phyloP scores from a whole-genome alignment of 805 yeast genomes.

The Candida fluviatilis region DNA sequence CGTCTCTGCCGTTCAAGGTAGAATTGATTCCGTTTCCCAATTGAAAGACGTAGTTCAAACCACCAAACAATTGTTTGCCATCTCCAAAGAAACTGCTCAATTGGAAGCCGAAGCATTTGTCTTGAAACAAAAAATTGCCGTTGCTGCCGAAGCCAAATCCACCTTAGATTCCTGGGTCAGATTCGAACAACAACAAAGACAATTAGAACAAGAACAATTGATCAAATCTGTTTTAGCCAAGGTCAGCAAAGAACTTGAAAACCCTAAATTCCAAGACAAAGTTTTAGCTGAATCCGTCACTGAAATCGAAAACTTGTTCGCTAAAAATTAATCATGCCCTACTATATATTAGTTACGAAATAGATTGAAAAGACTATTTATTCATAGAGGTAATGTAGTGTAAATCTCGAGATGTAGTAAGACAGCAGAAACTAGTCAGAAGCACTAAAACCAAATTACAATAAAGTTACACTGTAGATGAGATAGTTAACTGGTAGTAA shows the following conservation, averaged over 20 bases:
- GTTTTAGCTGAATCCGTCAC: slow-evolving; percentile 86
- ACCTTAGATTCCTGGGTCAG: slow-evolving; percentile 99
- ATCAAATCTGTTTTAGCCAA: slow-evolving; percentile 81
- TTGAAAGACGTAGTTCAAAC: slow-evolving; percentile 88
- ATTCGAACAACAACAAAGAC: slow-evolving; percentile 95
- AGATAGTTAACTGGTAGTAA: no score
- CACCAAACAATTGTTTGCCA: slow-evolving; percentile 87
- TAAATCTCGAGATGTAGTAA: no score
- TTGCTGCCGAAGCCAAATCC: slow-evolving; percentile 87
- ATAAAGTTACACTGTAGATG: background rate
- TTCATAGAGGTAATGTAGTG: slow-evolving; percentile 3
- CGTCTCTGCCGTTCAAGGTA: slow-evolving; percentile 86
- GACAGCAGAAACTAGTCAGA: no score
- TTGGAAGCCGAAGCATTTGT: slow-evolving; percentile 93
- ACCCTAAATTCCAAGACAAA: slow-evolving; percentile 91
- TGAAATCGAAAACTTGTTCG: slow-evolving; percentile 85
- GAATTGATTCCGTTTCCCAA: slow-evolving; percentile 84
- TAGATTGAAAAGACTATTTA: slow-evolving; percentile 7
- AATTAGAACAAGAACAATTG: slow-evolving; percentile 90
- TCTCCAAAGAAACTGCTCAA: slow-evolving; percentile 95
- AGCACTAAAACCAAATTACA: no score
- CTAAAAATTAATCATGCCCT: slow-evolving; percentile 29
- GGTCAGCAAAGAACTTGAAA: slow-evolving; percentile 78
- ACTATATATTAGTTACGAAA: slow-evolving; percentile 9
- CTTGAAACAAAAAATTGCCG: slow-evolving; percentile 84